A percentile compares a stretch with the other conserved stretches of the same genome.
Evolutionary conservation across 768 basidiomycete genomes (phyloP).

Genomic region (Panaeolus papilionaceus): DNA sequence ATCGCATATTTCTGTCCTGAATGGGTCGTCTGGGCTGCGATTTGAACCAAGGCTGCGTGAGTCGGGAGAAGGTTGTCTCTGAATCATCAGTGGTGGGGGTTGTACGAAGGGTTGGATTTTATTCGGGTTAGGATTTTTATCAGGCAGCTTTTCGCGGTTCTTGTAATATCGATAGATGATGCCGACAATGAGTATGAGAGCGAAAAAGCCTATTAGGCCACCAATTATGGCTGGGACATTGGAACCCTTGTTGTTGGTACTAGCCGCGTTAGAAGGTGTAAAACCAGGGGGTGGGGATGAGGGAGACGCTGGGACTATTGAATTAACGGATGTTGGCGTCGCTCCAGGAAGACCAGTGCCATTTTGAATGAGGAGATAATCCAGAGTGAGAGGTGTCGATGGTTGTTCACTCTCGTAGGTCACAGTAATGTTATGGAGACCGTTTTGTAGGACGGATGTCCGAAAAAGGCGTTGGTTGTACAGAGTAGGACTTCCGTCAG

Average conservation of each 20-base stretch:
- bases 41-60: not conserved
- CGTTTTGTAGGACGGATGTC: constrained; percentile 25
- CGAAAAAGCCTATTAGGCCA: constrained; percentile 9
- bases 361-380: constrained; percentile 29
- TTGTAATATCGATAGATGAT: constrained; percentile 1
- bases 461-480: constrained; percentile 31
- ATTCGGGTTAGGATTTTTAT: not conserved
- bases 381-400: constrained; percentile 31
- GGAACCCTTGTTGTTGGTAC: constrained; percentile 7
- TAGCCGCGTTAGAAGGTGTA: not conserved
- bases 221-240: constrained; percentile 5
- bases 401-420: constrained; percentile 24
- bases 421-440: constrained; percentile 29
- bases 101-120: constrained; percentile 3
- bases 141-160: not conserved
- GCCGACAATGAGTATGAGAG: not conserved
- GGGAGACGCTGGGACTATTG: not conserved
- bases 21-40: constrained; percentile 8
- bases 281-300: not conserved
- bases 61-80: not conserved
- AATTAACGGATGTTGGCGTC: not conserved
- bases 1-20: constrained; percentile 3
- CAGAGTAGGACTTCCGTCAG: constrained; percentile 6
- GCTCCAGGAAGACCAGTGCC: constrained; percentile 14
- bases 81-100: not conserved